These are phyloP conservation scores for Sordaria brevicollis DNA, from an alignment of 495 filamentous ascomycete species.

Conservation along the genomic window DNA sequence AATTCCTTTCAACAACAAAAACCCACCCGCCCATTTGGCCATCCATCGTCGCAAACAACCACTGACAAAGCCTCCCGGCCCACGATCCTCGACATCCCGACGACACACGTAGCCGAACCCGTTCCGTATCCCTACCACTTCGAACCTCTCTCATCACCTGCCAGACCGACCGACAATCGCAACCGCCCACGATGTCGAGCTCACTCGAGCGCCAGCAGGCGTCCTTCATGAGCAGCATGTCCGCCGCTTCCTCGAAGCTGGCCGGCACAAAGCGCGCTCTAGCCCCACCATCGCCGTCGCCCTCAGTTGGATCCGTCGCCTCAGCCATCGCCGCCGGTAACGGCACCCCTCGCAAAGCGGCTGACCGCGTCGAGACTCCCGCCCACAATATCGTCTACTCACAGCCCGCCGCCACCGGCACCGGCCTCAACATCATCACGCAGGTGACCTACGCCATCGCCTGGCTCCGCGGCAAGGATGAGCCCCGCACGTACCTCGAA, in stretches of 20 bases:
- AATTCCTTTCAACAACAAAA: neutral
- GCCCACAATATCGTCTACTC: conserved; percentile 52
- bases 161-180: neutral
- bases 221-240: conserved; percentile 37
- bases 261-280: conserved; percentile 34
- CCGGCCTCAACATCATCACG: conserved; percentile 69
- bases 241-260: conserved; percentile 37
- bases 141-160: neutral
- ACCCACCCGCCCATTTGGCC: neutral
- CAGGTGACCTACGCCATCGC: conserved; percentile 75
- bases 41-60: neutral
- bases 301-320: conserved; percentile 35
- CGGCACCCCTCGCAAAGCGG: conserved; percentile 36
- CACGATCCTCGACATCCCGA: neutral
- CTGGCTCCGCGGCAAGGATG: conserved; percentile 68
- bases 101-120: neutral
- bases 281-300: conserved; percentile 26
- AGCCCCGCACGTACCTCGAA: conserved; percentile 58
- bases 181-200: conserved; percentile 32
- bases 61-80: neutral
- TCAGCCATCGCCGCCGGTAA: conserved; percentile 32
- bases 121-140: neutral
- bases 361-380: conserved; percentile 30
- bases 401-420: conserved; percentile 67
- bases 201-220: conserved; percentile 39